Base-by-base conservation (phyloP, 2,329 filamentous ascomycete genomes). In the Colletotrichum acutatum region DNA sequence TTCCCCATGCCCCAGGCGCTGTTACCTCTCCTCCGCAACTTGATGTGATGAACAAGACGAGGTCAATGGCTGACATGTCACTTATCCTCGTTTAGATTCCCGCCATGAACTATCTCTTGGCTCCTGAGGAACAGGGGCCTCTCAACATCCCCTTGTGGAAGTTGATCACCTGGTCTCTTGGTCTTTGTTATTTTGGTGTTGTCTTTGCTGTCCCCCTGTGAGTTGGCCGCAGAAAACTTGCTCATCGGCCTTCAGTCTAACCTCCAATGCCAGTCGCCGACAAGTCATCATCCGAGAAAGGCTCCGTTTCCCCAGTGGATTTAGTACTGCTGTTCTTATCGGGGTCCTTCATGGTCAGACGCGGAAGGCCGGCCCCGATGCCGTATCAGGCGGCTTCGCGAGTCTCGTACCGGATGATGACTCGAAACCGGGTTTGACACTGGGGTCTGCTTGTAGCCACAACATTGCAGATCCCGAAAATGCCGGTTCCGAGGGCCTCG, bases 281-380 rank as follows among this genome's bases (percentile, higher is more conserved):
- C 95, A 99, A 83, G 95, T 98, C 67, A 97, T 99, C 74, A 94
- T 99, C 68, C 86, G 93, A 70, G 97, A 99, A 84, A 94, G 95
- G 80, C 84, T 99, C 71, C 97, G 94, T 79, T 99, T 99, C 77
- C 97, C 97, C 0, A 97, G 94, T 78, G 97, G 97, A 1, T 98
- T 97, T 68, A 97, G 97, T 61, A 98, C 97, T 1, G 97, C 97
- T 0, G 89, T 98, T 24, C 92, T 99, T 86, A 98, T 99, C 76
- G 91, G 92, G 4, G 94, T 98, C 2, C 85, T 99, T 12, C 96
- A 98, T 82, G 94, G 95, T 4, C 80, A 84, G 68, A 83, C 82
- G 22, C 74, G 79, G 46, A 79, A 63, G 5, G 37, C 68, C 19
- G 60, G 49, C 8, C 63, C 72, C 4, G 58, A 66, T 11, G 80